Evolutionary conservation across 208 protist genomes (phyloP).

Genomic region (Sergeia podlipaevii): DNA sequence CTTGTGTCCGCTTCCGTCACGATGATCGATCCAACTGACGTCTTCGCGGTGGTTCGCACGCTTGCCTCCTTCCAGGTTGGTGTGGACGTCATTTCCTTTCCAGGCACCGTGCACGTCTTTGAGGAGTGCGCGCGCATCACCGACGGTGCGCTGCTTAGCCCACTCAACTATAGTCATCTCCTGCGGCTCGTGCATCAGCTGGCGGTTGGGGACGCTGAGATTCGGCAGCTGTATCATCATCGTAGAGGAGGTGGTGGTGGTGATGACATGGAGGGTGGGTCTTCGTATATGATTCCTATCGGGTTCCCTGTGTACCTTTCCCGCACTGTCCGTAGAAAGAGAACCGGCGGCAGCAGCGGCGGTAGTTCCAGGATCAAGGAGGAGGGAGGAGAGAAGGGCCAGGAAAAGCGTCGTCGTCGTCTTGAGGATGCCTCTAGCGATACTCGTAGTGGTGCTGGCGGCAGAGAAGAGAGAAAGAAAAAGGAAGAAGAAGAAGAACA

Average conservation of each 20-base stretch:
- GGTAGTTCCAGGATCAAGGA: neutral
- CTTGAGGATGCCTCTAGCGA: no score
- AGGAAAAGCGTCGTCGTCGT: no score
- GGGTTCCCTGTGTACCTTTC: constrained; percentile 60
- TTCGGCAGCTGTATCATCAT: neutral
- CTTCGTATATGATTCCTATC: constrained; percentile 39
- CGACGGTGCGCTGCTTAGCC: constrained; percentile 59
- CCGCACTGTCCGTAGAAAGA: neutral
- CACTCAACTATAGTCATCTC: constrained; percentile 78
- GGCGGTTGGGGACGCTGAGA: constrained; percentile 19
- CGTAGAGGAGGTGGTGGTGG: neutral
- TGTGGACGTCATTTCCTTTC: constrained; percentile 66
- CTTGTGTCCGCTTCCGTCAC: constrained; percentile 75
- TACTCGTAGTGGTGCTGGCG: no score
- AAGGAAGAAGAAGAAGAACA: neutral
- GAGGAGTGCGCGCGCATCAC: constrained; percentile 46
- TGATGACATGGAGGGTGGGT: constrained; percentile 6
- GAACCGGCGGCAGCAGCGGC: constrained; percentile 1
- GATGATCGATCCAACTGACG: constrained; percentile 73
- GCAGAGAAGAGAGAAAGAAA: neutral
- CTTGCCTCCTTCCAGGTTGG: constrained; percentile 37
- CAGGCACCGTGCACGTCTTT: constrained; percentile 79
- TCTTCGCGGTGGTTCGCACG: constrained; percentile 55
- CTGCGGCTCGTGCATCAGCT: constrained; percentile 45
- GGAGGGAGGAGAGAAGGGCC: neutral